Conservation (phyloP, 2,329 filamentous ascomycete genomes). For the Diplodia scrobiculata region DNA sequence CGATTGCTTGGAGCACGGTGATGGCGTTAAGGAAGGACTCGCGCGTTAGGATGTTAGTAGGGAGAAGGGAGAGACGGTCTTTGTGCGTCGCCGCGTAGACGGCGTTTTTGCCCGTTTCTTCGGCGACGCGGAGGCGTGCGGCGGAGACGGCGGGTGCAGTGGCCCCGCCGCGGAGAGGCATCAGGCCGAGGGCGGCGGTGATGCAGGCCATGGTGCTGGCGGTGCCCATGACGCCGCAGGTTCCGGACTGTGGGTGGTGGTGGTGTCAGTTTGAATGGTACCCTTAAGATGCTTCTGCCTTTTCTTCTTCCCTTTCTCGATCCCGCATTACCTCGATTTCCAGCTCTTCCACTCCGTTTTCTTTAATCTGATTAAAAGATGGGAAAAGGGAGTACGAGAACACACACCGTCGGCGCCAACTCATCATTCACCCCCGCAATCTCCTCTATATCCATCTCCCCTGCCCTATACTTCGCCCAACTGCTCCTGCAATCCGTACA, state of each 20-base stretch:
- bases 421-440: constrained; percentile 72
- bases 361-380: background rate
- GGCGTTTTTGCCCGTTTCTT: constrained; percentile 56
- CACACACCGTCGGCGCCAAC: constrained; percentile 67
- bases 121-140: constrained; percentile 55
- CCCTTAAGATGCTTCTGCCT: too few species aligned
- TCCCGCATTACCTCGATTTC: too few species aligned
- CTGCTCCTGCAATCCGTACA: constrained; percentile 75
- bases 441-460: constrained; percentile 69
- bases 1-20: constrained; percentile 50
- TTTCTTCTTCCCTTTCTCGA: background rate
- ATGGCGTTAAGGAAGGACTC: constrained; percentile 55
- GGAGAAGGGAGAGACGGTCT: constrained; percentile 36
- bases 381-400: background rate
- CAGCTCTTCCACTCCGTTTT: background rate
- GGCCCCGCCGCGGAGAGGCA: constrained; percentile 56
- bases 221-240: constrained; percentile 62
- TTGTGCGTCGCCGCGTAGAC: constrained; percentile 48
- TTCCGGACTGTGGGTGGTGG: constrained; percentile 45
- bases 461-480: constrained; percentile 69
- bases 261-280: background rate
- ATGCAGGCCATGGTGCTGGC: constrained; percentile 61
- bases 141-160: constrained; percentile 58
- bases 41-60: constrained; percentile 50
- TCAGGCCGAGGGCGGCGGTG: constrained; percentile 56